Evolutionary conservation across 352 stramenopile genomes (phyloP), one percentile per base, ranked within the genome.

Genomic region (Phytophthora capsici): DNA sequence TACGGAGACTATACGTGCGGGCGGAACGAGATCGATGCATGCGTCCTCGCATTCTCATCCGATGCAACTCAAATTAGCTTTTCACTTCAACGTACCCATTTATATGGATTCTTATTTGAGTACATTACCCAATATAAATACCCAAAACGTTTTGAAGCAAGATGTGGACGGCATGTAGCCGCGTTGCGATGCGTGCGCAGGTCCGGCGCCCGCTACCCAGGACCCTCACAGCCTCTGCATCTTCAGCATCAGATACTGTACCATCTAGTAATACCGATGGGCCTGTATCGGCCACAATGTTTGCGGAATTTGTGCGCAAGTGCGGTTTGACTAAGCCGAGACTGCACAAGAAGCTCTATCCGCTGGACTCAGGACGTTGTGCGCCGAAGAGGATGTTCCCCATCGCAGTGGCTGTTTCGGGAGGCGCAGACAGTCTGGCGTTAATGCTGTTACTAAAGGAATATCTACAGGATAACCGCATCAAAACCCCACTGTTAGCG

Each of bases 391-490:
- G 44, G n/a, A 63, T 76, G 28, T 92, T 84, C 50, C 85, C 84
- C 12, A 62, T 93, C 49, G 86, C 86, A 19, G 80, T 94, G 19
- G 88, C 84, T 20, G 54, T 92, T 17, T 96, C 88, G 0, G 88
- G 88, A 12, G 88, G 88, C 6, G 85, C 80, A 2, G 88, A 96
- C 61, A 94, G 86, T 55, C 91, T 94, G 80, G 84, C 88, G 22
- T 57, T 96, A 48, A 83, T 86, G 71, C 75, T 94, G 41, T 52
- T 96, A 37, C 71, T 96, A 13, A 77, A 67, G 9, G 83, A 94
- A 52, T 85, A 86, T 50, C 36, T 95, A 13, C 59, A 72, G 10
- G n/a, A 59, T 6, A 73, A 80, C 10, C 22, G 58, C 30, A 80
- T 93, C 34, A 55, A 72, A 26, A 90, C 81, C 9, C 80, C 82